Percentiles rank a stretch among this genome's conserved stretches.
Evolutionary conservation across 345 rosid genomes (phyloP).

Genomic region (Linum usitatissimum): DNA sequence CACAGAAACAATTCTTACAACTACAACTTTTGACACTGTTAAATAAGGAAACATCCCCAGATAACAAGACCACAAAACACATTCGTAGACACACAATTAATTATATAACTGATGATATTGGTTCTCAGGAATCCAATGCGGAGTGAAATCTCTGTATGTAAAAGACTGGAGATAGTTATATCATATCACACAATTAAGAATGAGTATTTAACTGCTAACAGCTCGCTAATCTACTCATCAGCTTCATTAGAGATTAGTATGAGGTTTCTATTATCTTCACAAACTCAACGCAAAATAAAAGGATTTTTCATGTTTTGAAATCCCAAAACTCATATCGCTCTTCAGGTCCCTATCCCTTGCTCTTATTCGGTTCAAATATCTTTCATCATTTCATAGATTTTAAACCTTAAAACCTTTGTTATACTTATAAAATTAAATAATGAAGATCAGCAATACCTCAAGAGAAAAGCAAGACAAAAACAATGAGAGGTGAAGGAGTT

Average conservation of each 20-base stretch:
- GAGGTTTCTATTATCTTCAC: neutral
- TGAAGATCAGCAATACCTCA: no score
- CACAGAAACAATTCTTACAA: neutral
- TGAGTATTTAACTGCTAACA: no score
- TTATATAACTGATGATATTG: neutral
- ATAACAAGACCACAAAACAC: neutral
- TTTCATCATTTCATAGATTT: no score
- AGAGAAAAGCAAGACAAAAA: neutral
- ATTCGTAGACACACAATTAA: neutral
- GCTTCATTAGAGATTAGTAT: neutral
- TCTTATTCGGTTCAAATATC: no score
- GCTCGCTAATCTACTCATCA: neutral
- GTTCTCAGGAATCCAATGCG: neutral
- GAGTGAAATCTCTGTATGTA: no score
- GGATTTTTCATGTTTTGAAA: no score
- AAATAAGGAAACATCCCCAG: neutral
- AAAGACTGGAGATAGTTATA: no score
- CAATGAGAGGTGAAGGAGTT: neutral
- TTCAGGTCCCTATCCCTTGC: no score
- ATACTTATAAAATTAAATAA: no score
- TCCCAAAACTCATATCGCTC: no score
- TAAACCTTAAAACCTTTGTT: no score
- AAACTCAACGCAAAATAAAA: neutral
- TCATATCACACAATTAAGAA: no score
- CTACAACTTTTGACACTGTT: neutral